Percentiles rank a stretch among this genome's conserved stretches.
Evolutionary conservation across 192 early-diverging fungal genomes (phyloP).

Genomic region (Podila horticola): DNA sequence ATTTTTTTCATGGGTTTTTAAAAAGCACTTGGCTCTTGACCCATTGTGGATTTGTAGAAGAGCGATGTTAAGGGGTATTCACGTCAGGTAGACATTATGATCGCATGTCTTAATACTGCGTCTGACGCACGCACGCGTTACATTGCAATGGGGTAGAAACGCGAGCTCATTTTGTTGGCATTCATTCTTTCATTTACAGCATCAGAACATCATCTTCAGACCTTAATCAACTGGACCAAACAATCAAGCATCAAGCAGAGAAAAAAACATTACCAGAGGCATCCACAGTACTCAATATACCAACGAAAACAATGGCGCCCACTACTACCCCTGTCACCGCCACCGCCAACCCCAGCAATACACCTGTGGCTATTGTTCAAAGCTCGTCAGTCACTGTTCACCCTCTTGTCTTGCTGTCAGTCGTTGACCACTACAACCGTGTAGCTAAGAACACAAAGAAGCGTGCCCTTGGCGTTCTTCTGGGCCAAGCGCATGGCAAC

Average conservation of each 20-base stretch:
- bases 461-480: conserved; percentile 94
- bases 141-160: too few relatives aligned
- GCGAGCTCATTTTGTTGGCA: too few relatives aligned
- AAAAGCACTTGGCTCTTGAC: too few relatives aligned
- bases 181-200: too few relatives aligned
- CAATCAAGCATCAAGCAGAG: background rate
- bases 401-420: conserved; percentile 98
- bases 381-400: conserved; percentile 85
- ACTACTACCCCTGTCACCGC: conserved; percentile 7
- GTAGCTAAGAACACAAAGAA: conserved; percentile 95
- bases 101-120: background rate
- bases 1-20: background rate
- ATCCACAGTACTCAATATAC: background rate
- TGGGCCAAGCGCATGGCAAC: conserved; percentile 90
- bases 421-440: conserved; percentile 98
- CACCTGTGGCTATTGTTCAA: conserved; percentile 54
- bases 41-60: too few relatives aligned
- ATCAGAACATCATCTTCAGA: too few relatives aligned
- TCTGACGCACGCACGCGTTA: background rate
- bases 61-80: background rate
- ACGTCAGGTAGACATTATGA: background rate
- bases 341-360: conserved; percentile 37
- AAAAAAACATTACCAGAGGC: too few relatives aligned
- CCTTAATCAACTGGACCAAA: too few relatives aligned
- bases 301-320: conserved; percentile 10